phyloP scores from a whole-genome alignment of 768 basidiomycete genomes.

The Fomitopsis serialis region DNA sequence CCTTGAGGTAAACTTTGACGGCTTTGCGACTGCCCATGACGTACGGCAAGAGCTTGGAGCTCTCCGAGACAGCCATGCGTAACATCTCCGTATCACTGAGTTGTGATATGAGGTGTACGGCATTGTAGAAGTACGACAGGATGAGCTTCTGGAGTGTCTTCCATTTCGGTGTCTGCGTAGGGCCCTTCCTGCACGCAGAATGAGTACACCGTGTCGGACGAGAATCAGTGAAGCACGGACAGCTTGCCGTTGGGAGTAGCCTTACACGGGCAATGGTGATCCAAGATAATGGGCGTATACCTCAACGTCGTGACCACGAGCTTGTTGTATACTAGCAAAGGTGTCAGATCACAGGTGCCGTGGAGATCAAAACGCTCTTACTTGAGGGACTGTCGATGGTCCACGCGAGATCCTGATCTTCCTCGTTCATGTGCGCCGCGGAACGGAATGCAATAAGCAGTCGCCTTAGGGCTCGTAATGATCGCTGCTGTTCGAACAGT shows the following conservation, averaged over 20 bases:
- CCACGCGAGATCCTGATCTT: slow-evolving; percentile 76
- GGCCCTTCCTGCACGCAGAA: slow-evolving; percentile 60
- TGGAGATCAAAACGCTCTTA: slow-evolving; percentile 20
- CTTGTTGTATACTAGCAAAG: slow-evolving; percentile 81
- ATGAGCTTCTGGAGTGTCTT: slow-evolving; percentile 83
- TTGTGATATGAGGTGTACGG: slow-evolving; percentile 73
- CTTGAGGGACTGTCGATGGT: slow-evolving; percentile 78
- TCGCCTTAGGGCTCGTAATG: slow-evolving; percentile 77
- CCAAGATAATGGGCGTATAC: slow-evolving; percentile 86
- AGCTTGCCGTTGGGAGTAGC: slow-evolving; percentile 77
- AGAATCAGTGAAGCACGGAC: slow-evolving; percentile 39
- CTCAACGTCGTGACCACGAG: slow-evolving; percentile 79
- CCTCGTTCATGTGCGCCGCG: slow-evolving; percentile 86
- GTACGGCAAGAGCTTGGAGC: slow-evolving; percentile 86
- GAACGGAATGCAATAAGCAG: slow-evolving; percentile 88
- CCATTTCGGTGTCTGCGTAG: slow-evolving; percentile 75
- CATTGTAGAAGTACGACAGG: slow-evolving; percentile 85
- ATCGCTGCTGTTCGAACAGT: slow-evolving; percentile 59
- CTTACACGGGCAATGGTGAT: slow-evolving; percentile 87
- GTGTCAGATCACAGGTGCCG: not conserved
- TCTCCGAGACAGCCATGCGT: slow-evolving; percentile 74
- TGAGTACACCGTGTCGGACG: not conserved
- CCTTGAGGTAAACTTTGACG: slow-evolving; percentile 85
- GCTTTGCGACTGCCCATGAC: slow-evolving; percentile 79
- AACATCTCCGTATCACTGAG: slow-evolving; percentile 62